Conservation (phyloP, 2,329 filamentous ascomycete species). For the Pseudocercospora vitis region DNA sequence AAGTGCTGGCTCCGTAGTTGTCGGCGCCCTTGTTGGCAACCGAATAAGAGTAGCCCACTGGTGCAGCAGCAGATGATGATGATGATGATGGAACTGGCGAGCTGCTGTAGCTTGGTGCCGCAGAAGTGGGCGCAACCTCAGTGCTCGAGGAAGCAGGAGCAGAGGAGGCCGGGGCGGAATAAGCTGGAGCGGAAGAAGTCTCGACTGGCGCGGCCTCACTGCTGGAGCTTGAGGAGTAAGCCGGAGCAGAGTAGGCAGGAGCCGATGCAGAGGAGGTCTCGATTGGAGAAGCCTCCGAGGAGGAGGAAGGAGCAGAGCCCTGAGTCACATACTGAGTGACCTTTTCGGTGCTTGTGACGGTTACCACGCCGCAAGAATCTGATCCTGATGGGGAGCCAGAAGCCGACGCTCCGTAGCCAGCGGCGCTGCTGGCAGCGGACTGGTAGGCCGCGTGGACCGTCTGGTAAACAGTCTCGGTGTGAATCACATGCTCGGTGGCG, state of each 20-base stretch:
- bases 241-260: slow-evolving; percentile 17
- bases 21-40: slow-evolving; percentile 11
- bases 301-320: slow-evolving; percentile 10
- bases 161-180: slow-evolving; percentile 16
- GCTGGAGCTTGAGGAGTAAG: slow-evolving; percentile 16
- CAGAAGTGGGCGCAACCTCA: slow-evolving; percentile 16
- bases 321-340: slow-evolving; percentile 35
- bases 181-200: slow-evolving; percentile 21
- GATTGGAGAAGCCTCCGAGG: slow-evolving; percentile 18
- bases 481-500: slow-evolving; percentile 9
- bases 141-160: slow-evolving; percentile 21
- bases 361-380: slow-evolving; percentile 39
- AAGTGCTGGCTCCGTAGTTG: slow-evolving; percentile 12
- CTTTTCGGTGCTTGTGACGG: slow-evolving; percentile 44
- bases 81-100: slow-evolving; percentile 11
- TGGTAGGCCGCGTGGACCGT: slow-evolving; percentile 19
- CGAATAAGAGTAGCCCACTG: slow-evolving; percentile 9
- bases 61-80: slow-evolving; percentile 9
- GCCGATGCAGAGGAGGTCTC: slow-evolving; percentile 19
- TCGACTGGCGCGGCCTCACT: slow-evolving; percentile 24
- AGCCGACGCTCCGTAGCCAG: slow-evolving; percentile 11
- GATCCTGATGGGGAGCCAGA: neutral
- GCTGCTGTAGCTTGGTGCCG: slow-evolving; percentile 16
- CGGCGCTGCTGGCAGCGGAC: slow-evolving; percentile 10
- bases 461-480: slow-evolving; percentile 25